phyloP scores from a whole-genome alignment of 768 basidiomycete species.

The Mrakia frigida region DNA sequence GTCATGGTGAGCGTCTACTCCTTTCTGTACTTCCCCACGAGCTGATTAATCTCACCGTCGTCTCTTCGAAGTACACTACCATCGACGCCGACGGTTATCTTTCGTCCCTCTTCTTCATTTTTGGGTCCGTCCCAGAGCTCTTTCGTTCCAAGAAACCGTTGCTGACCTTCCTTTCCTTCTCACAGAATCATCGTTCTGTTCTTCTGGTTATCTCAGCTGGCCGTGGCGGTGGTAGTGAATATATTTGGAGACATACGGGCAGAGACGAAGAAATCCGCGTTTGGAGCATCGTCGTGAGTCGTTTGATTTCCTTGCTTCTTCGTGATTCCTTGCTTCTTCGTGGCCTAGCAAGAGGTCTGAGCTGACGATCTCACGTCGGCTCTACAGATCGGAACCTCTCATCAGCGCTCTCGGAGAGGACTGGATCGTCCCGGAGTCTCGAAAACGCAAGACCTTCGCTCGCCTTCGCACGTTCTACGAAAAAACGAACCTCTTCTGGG shows the following conservation, averaged over 20 bases:
- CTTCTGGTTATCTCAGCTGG: constrained; percentile 56
- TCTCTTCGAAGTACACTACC: constrained; percentile 80
- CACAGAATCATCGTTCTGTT: constrained; percentile 57
- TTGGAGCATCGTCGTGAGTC: constrained; percentile 55
- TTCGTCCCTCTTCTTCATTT: constrained; percentile 82
- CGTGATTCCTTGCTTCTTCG: too few relatives aligned
- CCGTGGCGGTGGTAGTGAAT: constrained; percentile 93
- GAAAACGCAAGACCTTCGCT: neutral
- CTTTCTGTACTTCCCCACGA: too few relatives aligned
- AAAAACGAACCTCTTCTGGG: constrained; percentile 41
- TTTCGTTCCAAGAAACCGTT: too few relatives aligned
- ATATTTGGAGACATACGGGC: constrained; percentile 81
- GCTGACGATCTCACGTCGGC: too few relatives aligned
- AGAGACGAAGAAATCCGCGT: constrained; percentile 84
- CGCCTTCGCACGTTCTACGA: constrained; percentile 35
- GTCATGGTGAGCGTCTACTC: too few relatives aligned
- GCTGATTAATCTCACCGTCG: too few relatives aligned
- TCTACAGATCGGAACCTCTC: neutral
- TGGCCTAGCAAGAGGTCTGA: too few relatives aligned
- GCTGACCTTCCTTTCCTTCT: too few relatives aligned
- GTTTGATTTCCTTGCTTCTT: too few relatives aligned
- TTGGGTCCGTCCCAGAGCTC: constrained; percentile 40
- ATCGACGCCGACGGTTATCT: constrained; percentile 85
- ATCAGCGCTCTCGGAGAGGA: constrained; percentile 33
- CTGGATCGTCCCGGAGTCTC: neutral